These are phyloP conservation scores for Phyllosticta capitalensis DNA, from an alignment of 2,329 filamentous ascomycete species.

Conservation along the genomic window DNA sequence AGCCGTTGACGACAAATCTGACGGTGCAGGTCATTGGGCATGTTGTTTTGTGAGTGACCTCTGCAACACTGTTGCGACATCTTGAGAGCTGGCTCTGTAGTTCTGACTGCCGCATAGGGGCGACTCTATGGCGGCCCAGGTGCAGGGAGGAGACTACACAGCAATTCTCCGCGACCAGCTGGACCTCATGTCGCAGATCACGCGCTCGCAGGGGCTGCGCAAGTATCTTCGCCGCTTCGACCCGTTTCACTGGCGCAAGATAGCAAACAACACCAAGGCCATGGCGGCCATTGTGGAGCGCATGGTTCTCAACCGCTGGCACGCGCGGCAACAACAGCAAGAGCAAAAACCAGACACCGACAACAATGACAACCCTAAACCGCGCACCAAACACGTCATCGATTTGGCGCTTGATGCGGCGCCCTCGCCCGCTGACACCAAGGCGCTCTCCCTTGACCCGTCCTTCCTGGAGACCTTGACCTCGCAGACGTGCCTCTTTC, in stretches of 20 bases:
- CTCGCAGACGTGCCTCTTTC: constrained; percentile 27
- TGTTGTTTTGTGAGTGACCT: constrained; percentile 3
- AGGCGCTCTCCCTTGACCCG: background rate
- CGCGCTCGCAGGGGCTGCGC: background rate
- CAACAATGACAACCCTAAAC: background rate
- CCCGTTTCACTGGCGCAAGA: background rate
- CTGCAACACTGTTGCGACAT: constrained; percentile 15
- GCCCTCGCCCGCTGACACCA: background rate
- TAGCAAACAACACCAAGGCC: too few relatives aligned
- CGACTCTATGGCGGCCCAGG: background rate
- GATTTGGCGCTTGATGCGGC: constrained; percentile 4
- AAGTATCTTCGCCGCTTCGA: background rate
- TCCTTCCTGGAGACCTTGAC: background rate
- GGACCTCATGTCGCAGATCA: background rate
- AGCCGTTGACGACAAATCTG: background rate
- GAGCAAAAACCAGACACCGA: background rate
- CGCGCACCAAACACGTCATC: background rate
- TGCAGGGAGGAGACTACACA: background rate
- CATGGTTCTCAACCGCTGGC: constrained; percentile 2
- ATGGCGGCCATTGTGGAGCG: background rate
- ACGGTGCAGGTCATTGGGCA: constrained; percentile 9
- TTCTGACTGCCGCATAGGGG: background rate
- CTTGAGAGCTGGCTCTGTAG: constrained; percentile 15
- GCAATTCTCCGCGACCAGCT: background rate
- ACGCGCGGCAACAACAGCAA: background rate